A percentile compares a stretch with the other conserved stretches of the same genome.
Evolutionary conservation across 2,329 filamentous ascomycete genomes (phyloP).

Genomic region (Arthrobotrys megalospora): DNA sequence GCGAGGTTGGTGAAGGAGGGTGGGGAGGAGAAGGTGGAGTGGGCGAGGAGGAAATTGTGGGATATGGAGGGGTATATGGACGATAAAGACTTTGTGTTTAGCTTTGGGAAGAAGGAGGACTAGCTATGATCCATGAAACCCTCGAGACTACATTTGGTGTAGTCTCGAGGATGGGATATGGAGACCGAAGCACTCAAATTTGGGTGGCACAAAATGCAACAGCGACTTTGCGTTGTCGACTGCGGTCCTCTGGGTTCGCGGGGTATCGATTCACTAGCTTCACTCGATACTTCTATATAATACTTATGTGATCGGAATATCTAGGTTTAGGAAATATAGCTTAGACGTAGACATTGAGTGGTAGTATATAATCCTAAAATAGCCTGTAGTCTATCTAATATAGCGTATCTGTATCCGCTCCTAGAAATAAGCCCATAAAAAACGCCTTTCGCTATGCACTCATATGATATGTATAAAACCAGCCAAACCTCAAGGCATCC

Average conservation of each 20-base stretch:
- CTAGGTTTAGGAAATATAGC: too few species aligned
- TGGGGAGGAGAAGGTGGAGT: constrained; percentile 40
- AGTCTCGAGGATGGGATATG: too few species aligned
- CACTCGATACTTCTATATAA: too few species aligned
- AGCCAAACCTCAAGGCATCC: not conserved
- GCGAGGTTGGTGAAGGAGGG: constrained; percentile 32
- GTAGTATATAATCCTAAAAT: too few species aligned
- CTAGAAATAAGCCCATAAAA: not conserved
- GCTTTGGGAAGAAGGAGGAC: constrained; percentile 34
- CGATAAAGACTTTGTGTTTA: constrained; percentile 37
- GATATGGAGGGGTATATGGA: constrained; percentile 35
- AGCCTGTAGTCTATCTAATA: not conserved
- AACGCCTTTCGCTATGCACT: constrained; percentile 42
- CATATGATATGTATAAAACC: too few species aligned
- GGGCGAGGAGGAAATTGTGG: constrained; percentile 44
- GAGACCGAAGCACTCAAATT: not conserved
- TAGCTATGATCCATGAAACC: not conserved
- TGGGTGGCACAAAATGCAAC: not conserved
- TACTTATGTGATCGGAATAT: too few species aligned
- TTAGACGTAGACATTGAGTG: too few species aligned
- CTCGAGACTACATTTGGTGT: not conserved
- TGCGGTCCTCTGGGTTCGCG: too few species aligned
- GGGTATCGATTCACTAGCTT: too few species aligned
- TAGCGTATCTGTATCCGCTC: constrained; percentile 2
- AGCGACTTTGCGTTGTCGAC: not conserved